Conservation (phyloP, 2,329 filamentous ascomycete genomes). For the Fusarium decemcellulare region DNA sequence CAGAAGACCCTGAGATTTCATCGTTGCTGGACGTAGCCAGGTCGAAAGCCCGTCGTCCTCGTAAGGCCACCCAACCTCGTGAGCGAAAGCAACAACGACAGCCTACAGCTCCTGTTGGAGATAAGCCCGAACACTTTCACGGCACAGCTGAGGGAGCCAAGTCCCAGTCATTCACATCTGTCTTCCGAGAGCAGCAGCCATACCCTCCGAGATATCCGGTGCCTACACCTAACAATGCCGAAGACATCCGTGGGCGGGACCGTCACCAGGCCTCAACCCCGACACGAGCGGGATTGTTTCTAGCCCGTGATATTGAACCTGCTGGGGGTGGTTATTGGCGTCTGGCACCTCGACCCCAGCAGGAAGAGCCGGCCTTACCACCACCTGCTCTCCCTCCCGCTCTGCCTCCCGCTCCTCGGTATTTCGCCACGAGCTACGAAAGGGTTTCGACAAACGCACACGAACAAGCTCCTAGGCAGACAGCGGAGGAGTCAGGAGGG, state of each 20-base stretch:
- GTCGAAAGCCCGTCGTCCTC: conserved; percentile 8
- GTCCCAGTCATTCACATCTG: not conserved
- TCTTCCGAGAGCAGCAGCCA: not conserved
- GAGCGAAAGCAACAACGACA: not conserved
- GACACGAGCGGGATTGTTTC: not conserved
- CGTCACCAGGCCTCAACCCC: not conserved
- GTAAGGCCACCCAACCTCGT: not conserved
- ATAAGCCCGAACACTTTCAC: not conserved
- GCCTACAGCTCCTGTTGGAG: not conserved
- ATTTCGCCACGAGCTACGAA: not conserved
- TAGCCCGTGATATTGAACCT: not conserved
- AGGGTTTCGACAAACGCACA: not conserved
- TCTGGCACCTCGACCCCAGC: not conserved
- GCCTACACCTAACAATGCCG: not conserved
- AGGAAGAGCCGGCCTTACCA: not conserved
- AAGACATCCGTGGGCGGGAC: not conserved
- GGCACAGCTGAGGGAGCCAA: not conserved
- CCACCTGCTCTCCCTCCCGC: not conserved
- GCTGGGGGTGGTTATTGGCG: conserved; percentile 13
- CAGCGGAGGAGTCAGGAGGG: not conserved
- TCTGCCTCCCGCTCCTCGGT: not conserved
- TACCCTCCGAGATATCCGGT: not conserved
- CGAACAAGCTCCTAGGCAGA: not conserved
- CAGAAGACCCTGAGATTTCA: conserved; percentile 13
- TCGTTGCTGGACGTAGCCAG: conserved; percentile 12